A percentile compares a stretch with the other conserved stretches of the same genome.
phyloP scores from a whole-genome alignment of 2,329 filamentous ascomycete genomes.

The Arthroderma sp. region DNA sequence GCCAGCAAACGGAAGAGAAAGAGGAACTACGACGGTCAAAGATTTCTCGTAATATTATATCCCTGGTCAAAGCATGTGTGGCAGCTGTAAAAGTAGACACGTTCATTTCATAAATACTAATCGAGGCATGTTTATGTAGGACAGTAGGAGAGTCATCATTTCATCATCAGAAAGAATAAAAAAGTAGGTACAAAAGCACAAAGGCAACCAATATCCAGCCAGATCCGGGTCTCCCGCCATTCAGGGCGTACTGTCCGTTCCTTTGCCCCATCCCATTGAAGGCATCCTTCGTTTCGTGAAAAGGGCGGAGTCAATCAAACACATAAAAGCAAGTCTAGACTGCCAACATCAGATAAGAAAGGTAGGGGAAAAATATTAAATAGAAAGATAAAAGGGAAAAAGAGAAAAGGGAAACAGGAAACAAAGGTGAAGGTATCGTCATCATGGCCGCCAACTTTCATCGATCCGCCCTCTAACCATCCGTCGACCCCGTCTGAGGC shows the following conservation, averaged over 20 bases:
- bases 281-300: neutral
- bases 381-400: slow-evolving; percentile 6
- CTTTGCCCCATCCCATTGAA: neutral
- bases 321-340: neutral
- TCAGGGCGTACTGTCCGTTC: neutral
- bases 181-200: neutral
- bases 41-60: too few relatives aligned
- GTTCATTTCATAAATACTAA: neutral
- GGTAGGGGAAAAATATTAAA: slow-evolving; percentile 11
- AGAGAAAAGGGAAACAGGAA: neutral
- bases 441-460: slow-evolving; percentile 19
- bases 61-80: too few relatives aligned
- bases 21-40: too few relatives aligned
- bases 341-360: neutral
- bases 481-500: slow-evolving; percentile 26
- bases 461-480: slow-evolving; percentile 20
- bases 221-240: neutral
- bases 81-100: neutral
- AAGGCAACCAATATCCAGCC: neutral
- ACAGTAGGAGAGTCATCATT: neutral
- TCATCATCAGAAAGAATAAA: neutral
- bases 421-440: neutral
- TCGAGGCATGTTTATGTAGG: neutral
- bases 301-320: neutral
- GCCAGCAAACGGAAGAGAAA: too few relatives aligned